Conservation (phyloP, 306 rosid species). For the Prunus armeniaca region DNA sequence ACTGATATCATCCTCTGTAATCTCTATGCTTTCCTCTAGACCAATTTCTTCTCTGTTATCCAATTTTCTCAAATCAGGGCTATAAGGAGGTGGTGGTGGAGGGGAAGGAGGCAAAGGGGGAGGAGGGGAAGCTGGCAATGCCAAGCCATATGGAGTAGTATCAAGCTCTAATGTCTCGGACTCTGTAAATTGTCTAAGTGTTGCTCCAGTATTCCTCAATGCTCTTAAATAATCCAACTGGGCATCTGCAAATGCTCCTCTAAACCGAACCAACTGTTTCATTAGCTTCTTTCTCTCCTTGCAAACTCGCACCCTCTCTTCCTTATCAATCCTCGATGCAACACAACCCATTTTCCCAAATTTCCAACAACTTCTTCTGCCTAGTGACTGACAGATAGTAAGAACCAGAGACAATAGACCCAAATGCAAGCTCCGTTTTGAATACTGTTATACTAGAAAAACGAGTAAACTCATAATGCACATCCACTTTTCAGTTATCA, state of each 20-base stretch:
- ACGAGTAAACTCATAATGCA: neutral
- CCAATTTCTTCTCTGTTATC: conserved; percentile 28
- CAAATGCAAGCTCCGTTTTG: neutral
- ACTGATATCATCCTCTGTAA: conserved; percentile 25
- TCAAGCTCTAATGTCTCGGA: conserved; percentile 76
- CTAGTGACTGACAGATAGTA: neutral
- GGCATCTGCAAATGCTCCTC: conserved; percentile 80
- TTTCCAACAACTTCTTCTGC: neutral
- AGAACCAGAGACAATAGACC: neutral
- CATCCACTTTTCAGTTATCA: neutral
- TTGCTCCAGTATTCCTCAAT: conserved; percentile 70
- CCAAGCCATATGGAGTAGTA: conserved; percentile 33
- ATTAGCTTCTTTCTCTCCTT: conserved; percentile 76
- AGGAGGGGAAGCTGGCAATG: conserved; percentile 53
- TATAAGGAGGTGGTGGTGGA: conserved; percentile 61
- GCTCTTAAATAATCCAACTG: conserved; percentile 65
- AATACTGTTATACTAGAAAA: neutral
- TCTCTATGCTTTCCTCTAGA: conserved; percentile 40
- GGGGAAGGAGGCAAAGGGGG: conserved; percentile 52
- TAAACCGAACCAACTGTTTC: conserved; percentile 59
- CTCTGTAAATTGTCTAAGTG: conserved; percentile 86
- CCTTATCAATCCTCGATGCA: conserved; percentile 62
- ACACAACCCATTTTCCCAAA: conserved; percentile 68
- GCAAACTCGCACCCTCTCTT: conserved; percentile 62
- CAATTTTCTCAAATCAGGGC: conserved; percentile 42